Evolutionary conservation across 345 rosid genomes (phyloP), one percentile per base, ranked within the genome.

Genomic region (Eucalyptus grandis): DNA sequence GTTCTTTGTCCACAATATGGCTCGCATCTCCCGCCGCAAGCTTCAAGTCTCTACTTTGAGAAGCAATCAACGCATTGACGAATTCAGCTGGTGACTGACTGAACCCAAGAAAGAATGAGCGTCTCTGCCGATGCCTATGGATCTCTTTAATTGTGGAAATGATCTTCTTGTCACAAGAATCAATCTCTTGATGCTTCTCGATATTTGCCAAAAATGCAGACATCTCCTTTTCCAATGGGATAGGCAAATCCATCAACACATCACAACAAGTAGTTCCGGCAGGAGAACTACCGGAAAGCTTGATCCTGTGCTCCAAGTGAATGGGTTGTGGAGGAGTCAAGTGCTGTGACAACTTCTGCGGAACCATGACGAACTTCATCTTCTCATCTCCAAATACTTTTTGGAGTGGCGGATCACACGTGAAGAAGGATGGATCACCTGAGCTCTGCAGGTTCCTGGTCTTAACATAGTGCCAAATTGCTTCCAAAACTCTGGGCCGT

Each of bases 11-110:
- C 44, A 43, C 31, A 46, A 86, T 88, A 53, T 47, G 90, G 80
- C 86, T 88, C 31, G 88, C 90, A 88, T 90, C 91, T 88, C 91
- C 90, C 4, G 88, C 88, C 14, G 88, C 88, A 31, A 88, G 91
- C 86, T 90, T 90, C 86, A 90, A 88, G 86, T 90, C 90, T 44
- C 50, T 90, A 72, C 90, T 72, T 88, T 90, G 91, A 86, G 91
- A 90, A 69, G 90, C 88, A 88, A 88, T 88, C 80, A 90, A 88
- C 0, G 82, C 58, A 88, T 88, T 88, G 90, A 90, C 86, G n/a
- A 90, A 90, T 67, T 90, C 91, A 2, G 90, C 91, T 40, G 91
- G 91, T 26, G 89, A 90, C 88, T 90, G 89, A 90, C 91, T 88
- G 86, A 90, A 90, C 43, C 88, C 91, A 53, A 86, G 91, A 62